Evolutionary conservation across 1,284 basidiomycete species (phyloP).

Genomic region (Microbotryum violaceum): DNA sequence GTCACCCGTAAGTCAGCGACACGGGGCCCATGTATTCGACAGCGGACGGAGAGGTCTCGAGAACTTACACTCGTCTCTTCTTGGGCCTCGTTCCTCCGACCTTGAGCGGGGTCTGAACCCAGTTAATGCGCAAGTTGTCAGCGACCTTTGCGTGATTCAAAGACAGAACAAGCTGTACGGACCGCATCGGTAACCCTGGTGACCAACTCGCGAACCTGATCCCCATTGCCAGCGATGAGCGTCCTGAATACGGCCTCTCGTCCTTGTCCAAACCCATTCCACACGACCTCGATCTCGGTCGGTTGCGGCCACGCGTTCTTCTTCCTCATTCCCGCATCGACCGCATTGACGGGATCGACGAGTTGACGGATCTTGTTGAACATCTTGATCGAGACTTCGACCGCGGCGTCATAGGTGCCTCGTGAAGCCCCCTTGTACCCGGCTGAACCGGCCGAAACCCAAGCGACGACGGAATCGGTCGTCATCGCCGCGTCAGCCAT

Average conservation of each 20-base stretch:
- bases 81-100: conserved; percentile 43
- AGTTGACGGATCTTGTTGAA: conserved; percentile 39
- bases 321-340: conserved; percentile 10
- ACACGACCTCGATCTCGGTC: conserved; percentile 39
- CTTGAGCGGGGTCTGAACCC: conserved; percentile 40
- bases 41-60: no score
- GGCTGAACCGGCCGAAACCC: conserved; percentile 33
- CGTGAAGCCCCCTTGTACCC: conserved; percentile 43
- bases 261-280: conserved; percentile 44
- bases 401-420: conserved; percentile 43
- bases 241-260: conserved; percentile 43
- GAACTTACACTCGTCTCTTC: conserved; percentile 40
- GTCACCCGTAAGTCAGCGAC: no score
- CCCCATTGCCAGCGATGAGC: conserved; percentile 39
- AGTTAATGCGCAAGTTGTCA: no score
- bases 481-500: background rate
- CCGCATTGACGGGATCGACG: conserved; percentile 13
- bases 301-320: conserved; percentile 35
- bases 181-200: conserved; percentile 41
- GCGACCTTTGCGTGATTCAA: background rate
- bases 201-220: conserved; percentile 36
- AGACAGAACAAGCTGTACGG: background rate
- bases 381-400: conserved; percentile 40
- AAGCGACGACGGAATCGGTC: conserved; percentile 24
- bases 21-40: no score